A percentile compares a stretch with the other conserved stretches of the same genome.
Evolutionary conservation across 257 asterid species (phyloP).

Genomic region (Eucommia ulmoides): DNA sequence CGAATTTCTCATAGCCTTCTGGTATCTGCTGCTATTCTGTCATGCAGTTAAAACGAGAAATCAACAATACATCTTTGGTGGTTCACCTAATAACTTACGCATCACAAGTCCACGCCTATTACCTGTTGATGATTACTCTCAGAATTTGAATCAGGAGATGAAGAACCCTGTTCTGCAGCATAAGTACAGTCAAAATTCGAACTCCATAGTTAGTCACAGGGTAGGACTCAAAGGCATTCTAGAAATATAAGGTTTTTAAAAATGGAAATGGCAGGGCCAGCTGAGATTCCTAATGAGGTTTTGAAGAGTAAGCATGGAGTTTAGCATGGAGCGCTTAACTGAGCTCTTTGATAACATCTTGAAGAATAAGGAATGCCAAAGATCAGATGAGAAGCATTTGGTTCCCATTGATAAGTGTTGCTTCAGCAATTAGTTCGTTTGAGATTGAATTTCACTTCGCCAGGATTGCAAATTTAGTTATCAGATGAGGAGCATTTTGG

Average conservation of each 20-base stretch:
- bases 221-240: no score
- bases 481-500: no score
- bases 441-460: no score
- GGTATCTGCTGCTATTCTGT: slow-evolving; percentile 31
- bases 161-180: slow-evolving; percentile 45
- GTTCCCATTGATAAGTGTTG: no score
- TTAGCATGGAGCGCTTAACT: no score
- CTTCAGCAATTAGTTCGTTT: no score
- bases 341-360: no score
- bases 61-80: slow-evolving; percentile 2
- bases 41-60: slow-evolving; percentile 12
- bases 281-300: background rate
- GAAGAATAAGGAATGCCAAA: background rate
- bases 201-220: no score
- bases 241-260: slow-evolving; percentile 8
- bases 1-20: slow-evolving; percentile 21
- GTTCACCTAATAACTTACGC: background rate
- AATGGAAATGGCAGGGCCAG: slow-evolving; percentile 6
- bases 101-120: background rate
- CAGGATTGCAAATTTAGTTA: no score
- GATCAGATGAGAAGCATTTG: no score
- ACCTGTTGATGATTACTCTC: slow-evolving; percentile 28
- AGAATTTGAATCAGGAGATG: slow-evolving; percentile 13
- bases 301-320: background rate
- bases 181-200: slow-evolving; percentile 8